phyloP scores from a whole-genome alignment of 495 filamentous ascomycete genomes.

The Amniculicola lignicola region DNA sequence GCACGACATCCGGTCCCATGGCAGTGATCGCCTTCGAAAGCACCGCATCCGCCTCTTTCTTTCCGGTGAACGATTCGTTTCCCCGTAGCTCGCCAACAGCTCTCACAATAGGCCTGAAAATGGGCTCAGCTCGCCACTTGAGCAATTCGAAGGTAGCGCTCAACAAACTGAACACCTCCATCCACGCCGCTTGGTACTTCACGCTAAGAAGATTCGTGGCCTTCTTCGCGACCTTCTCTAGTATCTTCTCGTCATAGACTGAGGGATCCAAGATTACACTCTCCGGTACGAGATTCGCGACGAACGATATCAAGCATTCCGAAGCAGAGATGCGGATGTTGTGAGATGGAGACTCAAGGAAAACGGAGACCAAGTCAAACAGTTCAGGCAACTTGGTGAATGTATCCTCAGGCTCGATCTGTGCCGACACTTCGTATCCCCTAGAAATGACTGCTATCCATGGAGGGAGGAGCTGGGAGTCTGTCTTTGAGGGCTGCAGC shows the following conservation, averaged over 20 bases:
- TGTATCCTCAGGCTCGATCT: slow-evolving; percentile 79
- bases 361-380: slow-evolving; percentile 70
- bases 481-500: slow-evolving; percentile 81
- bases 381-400: slow-evolving; percentile 82
- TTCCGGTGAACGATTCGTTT: slow-evolving; percentile 86
- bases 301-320: slow-evolving; percentile 89
- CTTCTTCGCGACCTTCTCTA: slow-evolving; percentile 68
- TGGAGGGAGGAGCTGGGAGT: slow-evolving; percentile 86
- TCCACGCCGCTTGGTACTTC: slow-evolving; percentile 91
- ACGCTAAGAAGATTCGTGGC: slow-evolving; percentile 73
- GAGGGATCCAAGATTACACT: slow-evolving; percentile 80
- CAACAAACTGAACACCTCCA: slow-evolving; percentile 88
- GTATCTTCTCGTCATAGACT: slow-evolving; percentile 77
- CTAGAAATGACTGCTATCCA: slow-evolving; percentile 95
- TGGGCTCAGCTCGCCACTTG: slow-evolving; percentile 75
- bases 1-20: slow-evolving; percentile 80
- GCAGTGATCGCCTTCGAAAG: slow-evolving; percentile 79
- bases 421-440: slow-evolving; percentile 88
- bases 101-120: slow-evolving; percentile 67
- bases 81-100: slow-evolving; percentile 82
- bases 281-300: slow-evolving; percentile 80
- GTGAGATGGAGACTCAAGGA: slow-evolving; percentile 79
- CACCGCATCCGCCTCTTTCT: slow-evolving; percentile 90
- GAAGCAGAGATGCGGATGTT: slow-evolving; percentile 92
- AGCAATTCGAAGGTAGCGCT: slow-evolving; percentile 84